A percentile compares a stretch with the other conserved stretches of the same genome.
phyloP scores from a whole-genome alignment of 2,329 filamentous ascomycete species.

The Fusarium incarnatum region DNA sequence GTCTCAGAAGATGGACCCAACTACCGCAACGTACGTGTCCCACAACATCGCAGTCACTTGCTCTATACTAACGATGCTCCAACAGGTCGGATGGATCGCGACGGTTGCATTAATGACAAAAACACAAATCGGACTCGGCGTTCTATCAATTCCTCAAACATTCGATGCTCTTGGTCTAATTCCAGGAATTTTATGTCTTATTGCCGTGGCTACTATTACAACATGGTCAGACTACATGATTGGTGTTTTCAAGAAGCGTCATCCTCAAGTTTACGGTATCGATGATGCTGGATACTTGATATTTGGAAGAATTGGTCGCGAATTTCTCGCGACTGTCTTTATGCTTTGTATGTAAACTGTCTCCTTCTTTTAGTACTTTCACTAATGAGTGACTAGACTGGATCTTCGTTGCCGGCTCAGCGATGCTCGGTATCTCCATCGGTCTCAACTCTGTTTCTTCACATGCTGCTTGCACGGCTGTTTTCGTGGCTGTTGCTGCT shows the following conservation, averaged over 20 bases:
- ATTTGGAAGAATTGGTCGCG: slow-evolving; percentile 60
- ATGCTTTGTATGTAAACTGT: slow-evolving; percentile 49
- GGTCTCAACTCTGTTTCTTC: slow-evolving; percentile 55
- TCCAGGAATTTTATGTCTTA: slow-evolving; percentile 59
- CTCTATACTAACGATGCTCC: not conserved
- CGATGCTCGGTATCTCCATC: slow-evolving; percentile 53
- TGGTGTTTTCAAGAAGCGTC: slow-evolving; percentile 62
- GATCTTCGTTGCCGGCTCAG: slow-evolving; percentile 34
- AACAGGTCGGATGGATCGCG: slow-evolving; percentile 57
- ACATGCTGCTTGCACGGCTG: slow-evolving; percentile 55
- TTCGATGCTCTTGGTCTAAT: slow-evolving; percentile 61
- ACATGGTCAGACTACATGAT: slow-evolving; percentile 53
- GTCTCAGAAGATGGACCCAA: slow-evolving; percentile 21
- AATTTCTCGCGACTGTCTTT: slow-evolving; percentile 53
- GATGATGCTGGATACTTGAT: slow-evolving; percentile 63
- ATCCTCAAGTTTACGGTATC: slow-evolving; percentile 64
- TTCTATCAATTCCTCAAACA: slow-evolving; percentile 61
- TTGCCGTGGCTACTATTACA: slow-evolving; percentile 54
- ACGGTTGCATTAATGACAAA: slow-evolving; percentile 60
- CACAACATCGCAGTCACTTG: not conserved
- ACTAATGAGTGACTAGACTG: slow-evolving; percentile 12
- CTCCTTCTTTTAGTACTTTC: fast-evolving
- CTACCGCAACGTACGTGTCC: slow-evolving; percentile 15
- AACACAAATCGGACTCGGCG: slow-evolving; percentile 58
- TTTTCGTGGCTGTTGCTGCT: slow-evolving; percentile 54